Evolutionary conservation across 768 basidiomycete species (phyloP), one percentile per base, ranked within the genome.

Genomic region (Hygrocybe coccinea): DNA sequence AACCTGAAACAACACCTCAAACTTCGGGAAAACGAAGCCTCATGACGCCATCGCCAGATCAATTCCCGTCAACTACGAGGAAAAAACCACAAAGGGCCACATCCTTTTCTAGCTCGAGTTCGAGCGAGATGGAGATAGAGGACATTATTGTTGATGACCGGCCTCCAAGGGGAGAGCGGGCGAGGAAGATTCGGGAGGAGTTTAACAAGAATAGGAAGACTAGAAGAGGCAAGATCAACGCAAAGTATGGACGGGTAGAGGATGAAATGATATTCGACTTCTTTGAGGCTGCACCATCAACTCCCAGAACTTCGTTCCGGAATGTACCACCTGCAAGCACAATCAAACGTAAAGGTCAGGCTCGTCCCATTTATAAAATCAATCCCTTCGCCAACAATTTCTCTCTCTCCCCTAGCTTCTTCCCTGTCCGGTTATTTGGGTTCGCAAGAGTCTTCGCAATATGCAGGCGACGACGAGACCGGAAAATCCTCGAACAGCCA

Each of bases 341-440:
- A 6, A 47, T 56, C 17, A 82, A 83, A 64, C 79, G 83, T 48
- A 79, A 80, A 73, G 76, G 83, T 83, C 56, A 25, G 56, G 45
- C 29, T 38, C 21, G 17, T 29, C 14, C 33, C 33, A 8, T 50
- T 24, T 25, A 8, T 1, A 19, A 49, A 22, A 41, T n/a, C n/a
- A n/a, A n/a, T n/a, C n/a, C n/a, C n/a, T n/a, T n/a, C n/a, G n/a
- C n/a, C n/a, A n/a, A n/a, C n/a, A 25, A 44, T 10, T 33, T 36
- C 43, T 15, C 50, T 9, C 36, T 59, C 37, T 34, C 34, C 25
- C 53, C n/a, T n/a, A 78, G 76, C 69, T 4, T 59, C 70, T 22
- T 64, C 67, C 14, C 59, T 74, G 50, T 72, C 71, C 58, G 66
- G 73, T 48, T 65, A 69, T 12, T 58, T 76, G n/a, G 69, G 70